Conservation (phyloP, 2,329 filamentous ascomycete genomes). For the Lachnum nothofagi region DNA sequence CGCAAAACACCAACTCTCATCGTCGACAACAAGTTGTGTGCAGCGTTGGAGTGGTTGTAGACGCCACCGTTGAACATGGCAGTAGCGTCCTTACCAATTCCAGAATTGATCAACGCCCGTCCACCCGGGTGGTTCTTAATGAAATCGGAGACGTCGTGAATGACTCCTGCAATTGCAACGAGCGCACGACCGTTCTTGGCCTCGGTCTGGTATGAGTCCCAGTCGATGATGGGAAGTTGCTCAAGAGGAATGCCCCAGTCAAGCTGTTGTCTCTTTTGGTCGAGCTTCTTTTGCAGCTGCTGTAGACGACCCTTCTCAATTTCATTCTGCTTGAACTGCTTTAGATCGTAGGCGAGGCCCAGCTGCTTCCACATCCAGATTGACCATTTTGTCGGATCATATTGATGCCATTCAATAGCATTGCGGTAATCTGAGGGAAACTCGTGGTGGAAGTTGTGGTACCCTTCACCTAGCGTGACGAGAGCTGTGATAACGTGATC, state of each 20-base stretch:
- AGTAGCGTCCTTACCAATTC: slow-evolving; percentile 81
- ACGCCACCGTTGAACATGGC: slow-evolving; percentile 90
- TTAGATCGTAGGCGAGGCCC: slow-evolving; percentile 78
- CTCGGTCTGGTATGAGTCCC: slow-evolving; percentile 79
- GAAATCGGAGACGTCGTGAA: slow-evolving; percentile 79
- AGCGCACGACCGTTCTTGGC: slow-evolving; percentile 73
- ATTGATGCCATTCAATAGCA: slow-evolving; percentile 85
- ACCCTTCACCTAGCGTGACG: slow-evolving; percentile 80
- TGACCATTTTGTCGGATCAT: slow-evolving; percentile 86
- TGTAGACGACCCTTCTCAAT: slow-evolving; percentile 88
- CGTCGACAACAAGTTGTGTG: slow-evolving; percentile 81
- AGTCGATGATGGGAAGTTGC: slow-evolving; percentile 77
- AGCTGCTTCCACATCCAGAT: slow-evolving; percentile 82
- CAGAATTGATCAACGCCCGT: slow-evolving; percentile 76
- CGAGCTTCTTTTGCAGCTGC: slow-evolving; percentile 87
- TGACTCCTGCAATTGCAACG: slow-evolving; percentile 73
- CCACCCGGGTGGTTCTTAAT: slow-evolving; percentile 88
- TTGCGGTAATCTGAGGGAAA: slow-evolving; percentile 92
- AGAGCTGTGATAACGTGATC: slow-evolving; percentile 83
- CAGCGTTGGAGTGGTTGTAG: slow-evolving; percentile 84
- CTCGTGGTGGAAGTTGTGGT: slow-evolving; percentile 95
- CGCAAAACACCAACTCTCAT: slow-evolving; percentile 85
- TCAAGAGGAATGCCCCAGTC: slow-evolving; percentile 85
- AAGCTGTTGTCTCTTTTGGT: slow-evolving; percentile 74
- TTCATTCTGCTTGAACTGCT: slow-evolving; percentile 86